Base-by-base conservation (phyloP, 1,139 yeast species). In the Yamadazyma mexicana region DNA sequence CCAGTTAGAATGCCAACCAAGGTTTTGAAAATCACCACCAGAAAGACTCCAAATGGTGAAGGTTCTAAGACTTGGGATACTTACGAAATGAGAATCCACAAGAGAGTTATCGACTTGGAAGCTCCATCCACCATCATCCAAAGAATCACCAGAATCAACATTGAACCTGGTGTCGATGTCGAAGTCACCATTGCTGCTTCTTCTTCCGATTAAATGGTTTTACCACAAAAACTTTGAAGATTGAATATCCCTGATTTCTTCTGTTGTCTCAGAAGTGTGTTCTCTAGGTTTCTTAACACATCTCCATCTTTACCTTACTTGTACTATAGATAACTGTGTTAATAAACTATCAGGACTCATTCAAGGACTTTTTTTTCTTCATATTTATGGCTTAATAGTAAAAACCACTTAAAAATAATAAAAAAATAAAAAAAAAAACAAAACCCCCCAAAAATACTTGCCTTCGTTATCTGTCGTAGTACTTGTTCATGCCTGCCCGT, bases 11-110 rank as follows among this genome's bases (percentile, higher is more conserved):
- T 94, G 80, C 99, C 99, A 79, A 94, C 98, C 77, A 94, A 91
- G 86, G 95, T 87, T 62, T 87, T 94, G 70, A 89, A 87, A 78
- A 83, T 94, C 79, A 83, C 96, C 79, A 92, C 99, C 87, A 91
- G 99, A 87, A 94, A 94, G 89, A 85, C 98, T 69, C 99, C 99
- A 67, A 94, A 94, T 76, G 99, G 99, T 91, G 98, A 94, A 82
- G 99, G 99, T 91, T 92, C 98, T 64, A 92, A 94, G 91, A 94
- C 99, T 65, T 94, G 97, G 97, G 99, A 94, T 74, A 79, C 95
- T 64, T 94, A 83, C 75, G 98, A 94, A 82, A 87, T 94, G 96
- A 89, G 98, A 85, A 89, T 94, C 81, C 98, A 94, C 96, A 94
- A 94, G 94, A 91, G 99, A 79, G 85, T 88, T 74, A 88, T 92